Base-by-base conservation (phyloP, 2,329 filamentous ascomycete species). In the Drechslerella dactyloides region DNA sequence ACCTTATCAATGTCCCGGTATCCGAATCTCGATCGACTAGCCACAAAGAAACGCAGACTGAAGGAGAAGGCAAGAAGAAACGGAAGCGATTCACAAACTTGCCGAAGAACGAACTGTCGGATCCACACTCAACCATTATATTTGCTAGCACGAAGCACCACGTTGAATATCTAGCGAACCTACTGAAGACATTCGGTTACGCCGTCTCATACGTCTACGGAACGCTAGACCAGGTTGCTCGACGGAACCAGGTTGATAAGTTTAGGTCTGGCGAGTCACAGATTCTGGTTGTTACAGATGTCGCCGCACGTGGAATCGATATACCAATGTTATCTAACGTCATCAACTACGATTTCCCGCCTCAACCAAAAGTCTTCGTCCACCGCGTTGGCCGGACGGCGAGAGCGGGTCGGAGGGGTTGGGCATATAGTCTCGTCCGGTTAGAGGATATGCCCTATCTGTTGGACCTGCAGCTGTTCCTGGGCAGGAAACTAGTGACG, bases 281-380 rank as follows among this genome's bases (percentile, higher is more conserved):
- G 75, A 92, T 99, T 53, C 82, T 99, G 7, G 93, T 99, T 1
- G 93, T 97, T 50, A 99, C 94, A 0, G 94, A 99, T 79, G 92
- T 99, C 60, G 94, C 94, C 13, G 94, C 94, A 21, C 86, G 94
- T 83, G 93, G 94, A 86, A 96, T 99, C 73, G 94, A 99, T 86
- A 96, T 99, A 75, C 94, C 94, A 0, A 86, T 97, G 52, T 84
- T 99, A 37, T 93, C 91, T 64, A 97, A 99, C 78, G 94, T 99
- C 69, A 93, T 99, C 82, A 97, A 99, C 82, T 99, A 96, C 80
- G 93, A 97, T 78, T 99, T 99, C 75, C 93, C 94, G 1, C 90
- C 93, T 1, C 94, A 97, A 77, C 91, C 94, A 19, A 99, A 99
- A 81, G 88, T 99, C 46, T 99, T 96, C 77, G 90, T 99, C 27